A percentile compares a stretch with the other conserved stretches of the same genome.
Evolutionary conservation across 1,139 yeast species (phyloP).

Genomic region (Yamadazyma triangularis): DNA sequence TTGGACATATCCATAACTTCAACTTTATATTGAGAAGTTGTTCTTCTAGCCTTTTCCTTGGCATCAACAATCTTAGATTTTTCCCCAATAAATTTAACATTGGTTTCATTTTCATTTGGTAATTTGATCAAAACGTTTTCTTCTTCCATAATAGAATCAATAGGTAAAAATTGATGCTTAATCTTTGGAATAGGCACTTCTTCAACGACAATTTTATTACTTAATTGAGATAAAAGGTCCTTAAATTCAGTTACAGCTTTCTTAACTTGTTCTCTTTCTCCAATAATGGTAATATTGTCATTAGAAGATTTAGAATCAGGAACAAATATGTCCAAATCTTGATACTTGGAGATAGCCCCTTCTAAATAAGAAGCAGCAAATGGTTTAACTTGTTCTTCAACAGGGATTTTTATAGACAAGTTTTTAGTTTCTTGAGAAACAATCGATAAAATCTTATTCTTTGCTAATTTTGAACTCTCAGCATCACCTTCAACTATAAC

Average conservation of each 20-base stretch:
- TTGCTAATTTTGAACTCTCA: slow-evolving; percentile 78
- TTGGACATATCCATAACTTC: slow-evolving; percentile 76
- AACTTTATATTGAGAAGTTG: slow-evolving; percentile 46
- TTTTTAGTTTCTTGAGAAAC: slow-evolving; percentile 72
- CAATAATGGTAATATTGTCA: slow-evolving; percentile 43
- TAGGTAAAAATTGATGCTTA: slow-evolving; percentile 45
- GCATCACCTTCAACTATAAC: slow-evolving; percentile 80
- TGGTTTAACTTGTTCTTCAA: slow-evolving; percentile 47
- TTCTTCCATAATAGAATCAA: slow-evolving; percentile 44
- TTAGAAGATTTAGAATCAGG: slow-evolving; percentile 27
- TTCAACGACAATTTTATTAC: slow-evolving; percentile 29
- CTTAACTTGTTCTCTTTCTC: slow-evolving; percentile 60
- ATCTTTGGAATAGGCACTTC: slow-evolving; percentile 41
- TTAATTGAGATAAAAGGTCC: slow-evolving; percentile 42
- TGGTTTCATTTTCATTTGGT: slow-evolving; percentile 43
- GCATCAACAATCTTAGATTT: slow-evolving; percentile 55
- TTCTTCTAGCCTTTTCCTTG: slow-evolving; percentile 52
- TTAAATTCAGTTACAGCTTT: slow-evolving; percentile 46
- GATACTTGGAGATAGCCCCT: slow-evolving; percentile 17
- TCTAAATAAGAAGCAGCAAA: slow-evolving; percentile 39
- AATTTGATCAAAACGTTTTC: slow-evolving; percentile 59
- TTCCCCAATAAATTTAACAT: slow-evolving; percentile 65
- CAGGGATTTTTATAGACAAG: slow-evolving; percentile 44
- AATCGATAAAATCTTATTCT: slow-evolving; percentile 62
- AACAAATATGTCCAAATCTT: slow-evolving; percentile 27